Evolutionary conservation across 768 basidiomycete genomes (phyloP), one percentile per base, ranked within the genome.

Genomic region (Tephrocybe sp.): DNA sequence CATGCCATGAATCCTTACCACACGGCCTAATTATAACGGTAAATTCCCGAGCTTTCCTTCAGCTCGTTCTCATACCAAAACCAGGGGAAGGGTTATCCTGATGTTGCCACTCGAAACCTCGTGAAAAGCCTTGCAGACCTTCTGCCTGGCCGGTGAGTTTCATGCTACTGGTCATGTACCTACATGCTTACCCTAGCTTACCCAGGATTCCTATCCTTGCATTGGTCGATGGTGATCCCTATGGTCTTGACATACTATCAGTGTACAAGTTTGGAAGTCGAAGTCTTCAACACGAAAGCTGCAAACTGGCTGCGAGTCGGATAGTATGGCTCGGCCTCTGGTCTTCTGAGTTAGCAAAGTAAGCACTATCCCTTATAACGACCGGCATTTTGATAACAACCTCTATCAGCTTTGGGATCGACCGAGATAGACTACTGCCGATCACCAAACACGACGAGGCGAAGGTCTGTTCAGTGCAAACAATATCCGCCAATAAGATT

Each of bases 51-150:
- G 24, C 30, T 14, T 32, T 25, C 15, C 38, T 26, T 15, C 44
- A 9, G 48, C 20, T 32, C 26, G 18, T 50, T 32, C 20, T 28
- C 18, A 38, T 32, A 23, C 15, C 44, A 5, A 20, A 32, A 47
- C 9, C 58, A 97, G 94, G 97, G 97, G 0, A 98, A 97, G 65
- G 97, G 97, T 2, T 98, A 96, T 68, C 97, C 97, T 0, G 97
- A 99, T 63, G 69, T 97, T 3, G 88, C 93, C 2, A 96, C 97
- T 0, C 79, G 93, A 6, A 85, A 95, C 57, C 76, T 98, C 6
- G 80, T 95, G 39, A 83, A 84, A 51, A 81, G 78, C 0, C 73
- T 98, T 2, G 78, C 87, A 1, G 77, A 84, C 33, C 78, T 79
- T 28, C 76, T 93, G 17, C 86, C 87, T 2, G 39, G 66, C 36